A percentile compares a stretch with the other conserved stretches of the same genome.
Conservation (phyloP, 495 filamentous ascomycete species). For the Trichoderma orchidacearum region DNA sequence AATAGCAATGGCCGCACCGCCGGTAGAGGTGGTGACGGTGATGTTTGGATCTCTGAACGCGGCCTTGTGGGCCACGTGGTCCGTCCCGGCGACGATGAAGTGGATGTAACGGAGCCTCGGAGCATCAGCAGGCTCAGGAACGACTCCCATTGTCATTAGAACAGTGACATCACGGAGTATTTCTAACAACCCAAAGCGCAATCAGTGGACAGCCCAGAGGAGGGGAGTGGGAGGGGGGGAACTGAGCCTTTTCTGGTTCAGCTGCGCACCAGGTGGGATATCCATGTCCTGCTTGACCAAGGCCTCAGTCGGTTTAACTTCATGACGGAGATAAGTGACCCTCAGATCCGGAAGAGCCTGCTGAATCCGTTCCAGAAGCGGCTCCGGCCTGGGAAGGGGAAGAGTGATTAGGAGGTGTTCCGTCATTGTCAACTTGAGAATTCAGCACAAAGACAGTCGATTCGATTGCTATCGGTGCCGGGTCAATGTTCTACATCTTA, state of each 20-base stretch:
- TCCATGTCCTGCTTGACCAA: background rate
- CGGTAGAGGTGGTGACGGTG: constrained; percentile 48
- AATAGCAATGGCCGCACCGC: constrained; percentile 19
- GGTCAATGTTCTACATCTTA: background rate
- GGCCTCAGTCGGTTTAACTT: background rate
- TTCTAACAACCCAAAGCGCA: no score
- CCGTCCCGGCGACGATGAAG: background rate
- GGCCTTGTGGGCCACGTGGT: background rate
- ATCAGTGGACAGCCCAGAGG: background rate
- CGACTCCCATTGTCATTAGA: background rate
- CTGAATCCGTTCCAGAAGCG: background rate
- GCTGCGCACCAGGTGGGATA: background rate
- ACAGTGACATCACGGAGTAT: background rate
- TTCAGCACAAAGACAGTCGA: background rate
- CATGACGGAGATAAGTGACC: background rate
- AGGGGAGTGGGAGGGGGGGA: background rate
- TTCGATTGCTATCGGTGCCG: background rate
- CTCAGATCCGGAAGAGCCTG: background rate
- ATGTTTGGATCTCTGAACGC: constrained; percentile 50
- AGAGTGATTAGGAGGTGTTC: background rate
- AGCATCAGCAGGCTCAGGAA: background rate
- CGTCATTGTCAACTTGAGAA: background rate
- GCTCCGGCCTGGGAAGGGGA: background rate
- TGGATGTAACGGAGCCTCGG: background rate
- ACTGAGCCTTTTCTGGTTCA: background rate